Conservation (phyloP, 306 rosid species). For the Quercus agrifolia region DNA sequence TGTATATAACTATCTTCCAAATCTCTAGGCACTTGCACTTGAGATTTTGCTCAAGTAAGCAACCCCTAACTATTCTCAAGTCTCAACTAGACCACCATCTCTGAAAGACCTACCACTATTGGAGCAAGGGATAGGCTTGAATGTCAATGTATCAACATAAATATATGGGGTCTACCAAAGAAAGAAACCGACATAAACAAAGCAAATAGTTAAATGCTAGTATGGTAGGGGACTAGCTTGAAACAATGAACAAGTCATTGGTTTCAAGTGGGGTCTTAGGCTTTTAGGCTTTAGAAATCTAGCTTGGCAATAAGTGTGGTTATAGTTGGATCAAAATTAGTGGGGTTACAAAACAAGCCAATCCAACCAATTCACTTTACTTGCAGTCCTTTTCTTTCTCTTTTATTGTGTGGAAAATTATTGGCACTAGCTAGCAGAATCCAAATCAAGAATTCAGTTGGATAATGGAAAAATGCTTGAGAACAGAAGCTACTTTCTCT, state of each 20-base stretch:
- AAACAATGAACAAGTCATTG: background rate
- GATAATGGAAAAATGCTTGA: background rate
- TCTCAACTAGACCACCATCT: background rate
- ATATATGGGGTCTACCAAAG: too few relatives aligned
- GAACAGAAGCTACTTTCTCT: background rate
- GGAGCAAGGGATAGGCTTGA: background rate
- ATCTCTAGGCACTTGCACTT: constrained; percentile 14
- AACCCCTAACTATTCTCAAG: background rate
- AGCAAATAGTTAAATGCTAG: background rate
- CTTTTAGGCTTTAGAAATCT: background rate
- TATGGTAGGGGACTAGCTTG: constrained; percentile 19
- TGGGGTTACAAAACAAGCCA: background rate
- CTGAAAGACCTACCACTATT: background rate
- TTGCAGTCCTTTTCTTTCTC: too few relatives aligned
- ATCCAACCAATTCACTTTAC: background rate
- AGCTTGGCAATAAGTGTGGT: constrained; percentile 8
- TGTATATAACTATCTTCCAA: constrained; percentile 6
- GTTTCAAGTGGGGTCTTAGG: constrained; percentile 9
- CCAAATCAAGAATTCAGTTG: background rate
- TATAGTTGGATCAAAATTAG: constrained; percentile 6
- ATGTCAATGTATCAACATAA: too few relatives aligned
- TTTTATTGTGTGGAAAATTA: background rate
- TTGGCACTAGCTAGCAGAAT: background rate
- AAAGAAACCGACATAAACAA: too few relatives aligned
- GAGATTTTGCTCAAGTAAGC: background rate